Conservation (phyloP, 2,329 filamentous ascomycete genomes). For the Penicillium vulpinum region DNA sequence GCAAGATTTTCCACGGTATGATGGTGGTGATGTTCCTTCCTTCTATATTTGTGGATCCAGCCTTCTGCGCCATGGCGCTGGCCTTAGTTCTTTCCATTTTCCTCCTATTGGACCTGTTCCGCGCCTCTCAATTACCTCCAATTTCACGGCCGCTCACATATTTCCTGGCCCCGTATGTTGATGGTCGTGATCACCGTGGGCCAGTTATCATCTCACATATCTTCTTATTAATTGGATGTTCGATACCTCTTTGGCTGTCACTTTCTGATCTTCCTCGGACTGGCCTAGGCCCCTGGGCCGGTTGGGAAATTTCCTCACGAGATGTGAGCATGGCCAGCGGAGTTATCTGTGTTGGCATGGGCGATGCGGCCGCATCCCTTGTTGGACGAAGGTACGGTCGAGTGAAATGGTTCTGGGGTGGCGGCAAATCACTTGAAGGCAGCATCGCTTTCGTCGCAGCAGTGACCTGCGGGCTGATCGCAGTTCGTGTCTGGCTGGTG, state of each 20-base stretch:
- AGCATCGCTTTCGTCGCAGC: constrained; percentile 75
- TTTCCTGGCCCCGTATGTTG: constrained; percentile 91
- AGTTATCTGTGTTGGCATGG: constrained; percentile 90
- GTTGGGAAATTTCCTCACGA: constrained; percentile 72
- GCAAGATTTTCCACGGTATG: constrained; percentile 97
- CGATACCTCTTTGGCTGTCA: constrained; percentile 88
- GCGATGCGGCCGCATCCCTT: constrained; percentile 88
- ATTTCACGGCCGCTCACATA: constrained; percentile 79
- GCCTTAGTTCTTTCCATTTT: constrained; percentile 78
- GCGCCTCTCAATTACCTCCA: constrained; percentile 87
- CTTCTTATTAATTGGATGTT: constrained; percentile 91
- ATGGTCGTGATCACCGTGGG: constrained; percentile 86
- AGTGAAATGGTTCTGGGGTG: constrained; percentile 93
- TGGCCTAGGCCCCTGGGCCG: constrained; percentile 58
- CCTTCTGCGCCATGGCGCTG: constrained; percentile 79
- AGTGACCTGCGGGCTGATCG: constrained; percentile 71
- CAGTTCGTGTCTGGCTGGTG: constrained; percentile 71
- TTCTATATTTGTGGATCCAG: constrained; percentile 80
- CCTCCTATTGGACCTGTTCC: constrained; percentile 81
- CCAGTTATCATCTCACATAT: constrained; percentile 96
- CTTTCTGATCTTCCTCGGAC: constrained; percentile 67
- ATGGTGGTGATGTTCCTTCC: constrained; percentile 97
- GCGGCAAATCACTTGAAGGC: constrained; percentile 92
- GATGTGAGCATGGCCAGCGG: constrained; percentile 91
- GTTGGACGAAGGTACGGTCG: constrained; percentile 84